Evolutionary conservation across 2,329 filamentous ascomycete species (phyloP).

Genomic region (Cordyceps militaris): DNA sequence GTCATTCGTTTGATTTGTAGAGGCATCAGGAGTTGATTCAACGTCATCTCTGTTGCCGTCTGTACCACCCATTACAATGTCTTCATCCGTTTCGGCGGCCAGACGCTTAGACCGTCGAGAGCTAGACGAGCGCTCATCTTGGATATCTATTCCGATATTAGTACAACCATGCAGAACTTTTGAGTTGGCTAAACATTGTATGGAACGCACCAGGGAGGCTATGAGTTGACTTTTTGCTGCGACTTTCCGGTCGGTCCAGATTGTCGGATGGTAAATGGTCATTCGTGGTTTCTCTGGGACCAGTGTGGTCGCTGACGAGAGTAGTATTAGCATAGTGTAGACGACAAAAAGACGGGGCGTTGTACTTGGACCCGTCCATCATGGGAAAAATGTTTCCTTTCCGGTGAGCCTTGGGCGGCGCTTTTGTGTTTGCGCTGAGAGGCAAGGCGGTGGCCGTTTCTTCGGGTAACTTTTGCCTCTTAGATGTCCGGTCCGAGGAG

Average conservation of each 20-base stretch:
- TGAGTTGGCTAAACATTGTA: background rate
- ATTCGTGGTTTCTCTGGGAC: background rate
- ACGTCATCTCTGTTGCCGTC: conserved; percentile 43
- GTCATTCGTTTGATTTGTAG: conserved; percentile 18
- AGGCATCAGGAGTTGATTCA: conserved; percentile 38
- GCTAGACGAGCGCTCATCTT: conserved; percentile 25
- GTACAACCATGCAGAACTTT: background rate
- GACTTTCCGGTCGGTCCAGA: background rate
- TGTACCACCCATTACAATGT: conserved; percentile 64
- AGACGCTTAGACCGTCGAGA: conserved; percentile 48
- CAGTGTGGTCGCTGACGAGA: background rate
- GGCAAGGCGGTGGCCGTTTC: conserved; percentile 22
- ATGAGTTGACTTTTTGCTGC: conserved; percentile 3
- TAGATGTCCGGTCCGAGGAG: conserved; percentile 53
- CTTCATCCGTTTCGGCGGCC: conserved; percentile 48
- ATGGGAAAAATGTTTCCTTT: conserved; percentile 53
- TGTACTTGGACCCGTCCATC: conserved; percentile 68
- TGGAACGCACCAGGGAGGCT: background rate
- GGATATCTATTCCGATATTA: background rate
- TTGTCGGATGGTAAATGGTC: background rate
- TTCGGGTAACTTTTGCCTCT: conserved; percentile 61
- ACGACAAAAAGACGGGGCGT: conserved; percentile 24
- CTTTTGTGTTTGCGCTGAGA: conserved; percentile 23
- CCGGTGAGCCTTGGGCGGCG: conserved; percentile 42
- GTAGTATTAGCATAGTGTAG: conserved; percentile 15